Evolutionary conservation across 805 yeast genomes (phyloP), one percentile per base, ranked within the genome.

Genomic region (Hanseniaspora singularis): DNA sequence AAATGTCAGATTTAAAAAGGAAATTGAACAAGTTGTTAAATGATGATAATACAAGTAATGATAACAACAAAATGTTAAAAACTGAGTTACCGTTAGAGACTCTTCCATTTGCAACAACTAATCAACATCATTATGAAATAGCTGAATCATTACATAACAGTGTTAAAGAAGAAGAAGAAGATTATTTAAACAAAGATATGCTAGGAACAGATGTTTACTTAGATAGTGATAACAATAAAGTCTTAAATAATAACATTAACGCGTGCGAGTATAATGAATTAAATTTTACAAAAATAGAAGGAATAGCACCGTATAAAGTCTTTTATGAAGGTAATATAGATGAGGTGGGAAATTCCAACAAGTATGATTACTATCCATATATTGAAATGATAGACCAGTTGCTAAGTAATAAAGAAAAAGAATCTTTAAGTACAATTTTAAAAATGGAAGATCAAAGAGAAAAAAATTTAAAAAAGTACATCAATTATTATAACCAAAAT

Each of bases 331-430:
- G 18, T 14, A 19, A 18, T 7, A 38, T 14, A 12, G 26, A 24
- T 18, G 41, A 38, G 14, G 33, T 16, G 15, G 11, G 16, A 15
- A 7, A 18, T 18, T 9, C 15, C 3, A 14, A 28, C 7, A 11
- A 26, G 10, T 26, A 8, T 26, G 28, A 26, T 6, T 23, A 32
- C 11, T 32, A 23, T 16, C 38, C 38, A 23, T 22, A 24, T 16
- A 16, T 32, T 1, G 4, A 15, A 33, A 33, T 40, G 19, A 31
- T 32, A 3, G 46, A 41, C 33, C 38, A 41, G 20, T n/a, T 41
- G 4, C 10, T 41, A 10, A 26, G 22, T 33, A 14, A 6, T 3
- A 12, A 8, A 1, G 20, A 27, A n/a, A 12, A 5, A 12, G 4
- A 18, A 2, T 14, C n/a, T 15, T 18, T 33, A n/a, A 36, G 27